Evolutionary conservation across 2,329 filamentous ascomycete species (phyloP).

Genomic region (Hymenoscyphus repandus): DNA sequence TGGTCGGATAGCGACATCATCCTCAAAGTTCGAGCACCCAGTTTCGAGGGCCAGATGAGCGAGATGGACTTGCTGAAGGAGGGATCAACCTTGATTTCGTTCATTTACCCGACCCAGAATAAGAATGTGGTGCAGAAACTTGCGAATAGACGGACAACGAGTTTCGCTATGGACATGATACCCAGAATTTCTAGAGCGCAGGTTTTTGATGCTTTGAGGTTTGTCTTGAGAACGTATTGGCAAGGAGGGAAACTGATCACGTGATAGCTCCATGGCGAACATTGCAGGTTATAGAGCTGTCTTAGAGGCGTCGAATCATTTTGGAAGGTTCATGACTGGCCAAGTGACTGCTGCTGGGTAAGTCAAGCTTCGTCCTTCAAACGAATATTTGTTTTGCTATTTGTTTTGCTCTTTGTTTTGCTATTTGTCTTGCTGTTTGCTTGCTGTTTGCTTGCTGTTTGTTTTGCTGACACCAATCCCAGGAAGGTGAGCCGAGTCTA

Average conservation of each 20-base stretch:
- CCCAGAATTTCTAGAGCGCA: conserved; percentile 86
- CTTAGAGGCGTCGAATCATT: conserved; percentile 82
- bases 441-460: too few species aligned
- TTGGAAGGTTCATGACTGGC: conserved; percentile 81
- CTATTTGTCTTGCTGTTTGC: too few species aligned
- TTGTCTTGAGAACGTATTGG: conserved; percentile 2
- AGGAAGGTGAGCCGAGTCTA: conserved; percentile 25
- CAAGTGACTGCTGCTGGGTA: conserved; percentile 83
- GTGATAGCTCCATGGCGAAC: conserved; percentile 78
- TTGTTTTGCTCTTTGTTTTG: too few species aligned
- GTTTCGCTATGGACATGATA: conserved; percentile 90
- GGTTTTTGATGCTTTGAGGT: conserved; percentile 72
- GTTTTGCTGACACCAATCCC: conserved; percentile 24
- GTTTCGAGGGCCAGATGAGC: conserved; percentile 47
- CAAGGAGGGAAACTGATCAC: conserved; percentile 11
- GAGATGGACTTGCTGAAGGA: conserved; percentile 65
- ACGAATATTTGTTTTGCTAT: too few species aligned
- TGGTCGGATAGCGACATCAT: conserved; percentile 75
- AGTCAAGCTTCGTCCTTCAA: conserved; percentile 16
- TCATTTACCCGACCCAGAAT: conserved; percentile 80
- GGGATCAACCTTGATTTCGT: conserved; percentile 72
- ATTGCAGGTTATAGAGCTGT: conserved; percentile 93
- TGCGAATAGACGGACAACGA: conserved; percentile 63
- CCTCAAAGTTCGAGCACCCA: conserved; percentile 77
- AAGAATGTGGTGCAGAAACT: conserved; percentile 68